Evolutionary conservation across 805 yeast genomes (phyloP), one percentile per base, ranked within the genome.

Genomic region (Komagataella kurtzmanii): DNA sequence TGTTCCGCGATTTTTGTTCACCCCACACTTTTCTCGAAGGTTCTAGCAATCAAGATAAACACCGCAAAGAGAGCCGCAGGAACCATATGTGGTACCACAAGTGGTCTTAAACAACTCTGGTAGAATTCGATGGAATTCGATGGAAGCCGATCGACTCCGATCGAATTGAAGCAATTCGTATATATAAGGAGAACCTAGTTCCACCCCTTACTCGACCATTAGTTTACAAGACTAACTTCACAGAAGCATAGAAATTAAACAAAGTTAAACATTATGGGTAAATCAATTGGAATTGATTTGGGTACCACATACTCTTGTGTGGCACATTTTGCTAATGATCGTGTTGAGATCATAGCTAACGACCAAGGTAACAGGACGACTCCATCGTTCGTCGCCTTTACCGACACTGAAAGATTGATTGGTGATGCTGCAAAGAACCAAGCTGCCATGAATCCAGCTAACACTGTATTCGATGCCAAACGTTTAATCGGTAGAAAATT

Each of bases 301-400:
- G 89, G 89, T 73, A 83, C 89, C 52, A 88, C 96, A 55, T 88
- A 88, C 76, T 88, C 96, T 50, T 88, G 96, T 81, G 97, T 89
- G 55, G 96, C 96, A 63, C 93, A 88, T 65, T 88, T 87, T 76
- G 77, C 88, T 61, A 85, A 85, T 64, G 93, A 90, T 59, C 78
- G 85, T 66, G 97, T 90, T 52, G 97, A 89, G 71, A 89, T 89
- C 70, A 87, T 89, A 66, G 96, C 97, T 64, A 90, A 90, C 69
- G 97, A 90, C 72, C 97, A 90, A 76, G 97, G 97, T 81, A 89
- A 90, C 81, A 86, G 97, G 77, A 89, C 90, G 52, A 90, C 97
- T 50, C 97, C 97, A 53, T 90, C 97, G 23, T 90, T 85, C 67
- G 97, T 90, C 52, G 96, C 96, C 47, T 89, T 89, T 77, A 87